Base-by-base conservation (phyloP, 1,284 basidiomycete genomes). In the Pulveroboletus ridleyi region DNA sequence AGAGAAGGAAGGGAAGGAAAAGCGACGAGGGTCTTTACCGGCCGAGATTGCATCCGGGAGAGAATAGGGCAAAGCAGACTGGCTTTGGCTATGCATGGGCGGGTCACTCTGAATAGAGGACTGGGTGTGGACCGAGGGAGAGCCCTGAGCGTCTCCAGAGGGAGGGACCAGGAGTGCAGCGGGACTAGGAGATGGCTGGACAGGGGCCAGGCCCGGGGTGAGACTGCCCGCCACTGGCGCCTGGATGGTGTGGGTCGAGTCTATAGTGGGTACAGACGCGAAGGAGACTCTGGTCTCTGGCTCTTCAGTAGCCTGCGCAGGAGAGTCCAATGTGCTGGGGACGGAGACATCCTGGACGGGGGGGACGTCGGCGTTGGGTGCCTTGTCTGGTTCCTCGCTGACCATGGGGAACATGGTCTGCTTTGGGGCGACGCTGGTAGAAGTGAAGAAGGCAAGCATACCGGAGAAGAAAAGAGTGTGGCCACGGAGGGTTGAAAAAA, bases 1-100 rank as follows among this genome's bases (percentile, higher is more conserved):
- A 56, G 74, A 65, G 58, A 80, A 72, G 25, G 81, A 78, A 10
- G 79, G 79, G 62, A 81, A 77, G 33, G 81, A 81, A 62, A 82
- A 80, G 47, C 74, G 77, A 58, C 77, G 71, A 25, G 65, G 67
- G 42, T 76, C 71, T 66, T 76, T 76, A 25, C 62, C 59, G 14
- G 64, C 41, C 23, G 67, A 44, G 61, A 59, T 68, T 47, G 54
- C 41, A 33, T 1, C 46, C 2, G 61, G 62, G 3, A 62, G 49
- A 47, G 73, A 73, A 23, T 73, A 75, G 6, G 72, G 72, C 56
- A 73, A 49, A 6, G 73, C 72, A 53, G 75, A 70, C 64, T 73
- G 72, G 59, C 72, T 75, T 57, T 75, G 74, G 25, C 59, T 73
- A 47, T 74, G 72, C 64, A 69, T 64, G 23, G 61, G 71, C 6